Base-by-base conservation (phyloP, 129 eudicot species). In the Lactuca saligna region DNA sequence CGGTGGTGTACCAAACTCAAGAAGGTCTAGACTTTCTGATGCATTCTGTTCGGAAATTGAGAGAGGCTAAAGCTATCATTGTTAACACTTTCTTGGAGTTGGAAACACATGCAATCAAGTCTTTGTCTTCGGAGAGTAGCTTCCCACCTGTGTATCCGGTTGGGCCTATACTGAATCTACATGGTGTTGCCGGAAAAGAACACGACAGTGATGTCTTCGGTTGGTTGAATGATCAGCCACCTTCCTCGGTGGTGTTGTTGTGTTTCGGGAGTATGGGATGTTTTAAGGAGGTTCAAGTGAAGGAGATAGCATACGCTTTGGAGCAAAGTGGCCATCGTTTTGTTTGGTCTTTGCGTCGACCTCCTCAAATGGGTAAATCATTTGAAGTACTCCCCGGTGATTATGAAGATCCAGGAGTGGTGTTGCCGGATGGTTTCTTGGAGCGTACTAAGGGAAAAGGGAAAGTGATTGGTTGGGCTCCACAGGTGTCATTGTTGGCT, bases 251-350 rank as follows among this genome's bases (percentile, higher is more conserved):
- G 56, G 75, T 86, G 49, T 77, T 82, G 58, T 46, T 85, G 13
- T 85, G 91, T 37, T 82, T 82, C 37, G 91, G 91, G 54, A 79
- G 87, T 51, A 55, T 67, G 65, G 91, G 91, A 70, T 9, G 76
- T 35, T 72, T 72, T 61, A 29, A 17, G 8, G 69, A 50, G 69
- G 60, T 29, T 53, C 87, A 85, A 48, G 78, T 85, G 65, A 76
- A 67, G 69, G 91, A 85, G 64, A 75, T 79, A 16, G 86, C 87
- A 3, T 3, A 10, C 32, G 90, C 75, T 6, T 63, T 85, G 4
- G 90, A 82, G n/a, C 32, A 49, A 13, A 61, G 82, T 20, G 85
- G 81, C 17, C 4, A 44, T 3, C 70, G 74, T 8, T 84, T 84
- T 13, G 58, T 81, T 46, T 84, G 85, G 89, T 81, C 85, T 0